Base-by-base conservation (phyloP, 306 rosid genomes). In the Quercus cerris region DNA sequence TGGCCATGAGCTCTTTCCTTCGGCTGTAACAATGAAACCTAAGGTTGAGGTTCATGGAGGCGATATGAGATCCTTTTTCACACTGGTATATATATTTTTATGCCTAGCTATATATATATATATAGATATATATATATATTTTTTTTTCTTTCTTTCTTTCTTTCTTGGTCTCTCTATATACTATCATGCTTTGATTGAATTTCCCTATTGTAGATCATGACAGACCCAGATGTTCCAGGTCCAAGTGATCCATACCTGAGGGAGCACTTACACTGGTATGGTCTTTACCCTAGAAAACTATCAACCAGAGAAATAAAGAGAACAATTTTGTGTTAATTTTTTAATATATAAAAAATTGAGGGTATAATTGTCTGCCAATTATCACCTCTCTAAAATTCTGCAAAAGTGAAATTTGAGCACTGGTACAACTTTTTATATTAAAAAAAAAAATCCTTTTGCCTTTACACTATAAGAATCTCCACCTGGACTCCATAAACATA, bases 171-270 rank as follows among this genome's bases (percentile, higher is more conserved):
- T 44, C 5, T 56, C 7, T 22, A 15, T 38, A 12, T 33, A 1
- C 7, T 1, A 52, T 67, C 55, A 6, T 56, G 6, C 41, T 49
- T 17, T 17, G 22, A 62, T 6, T 79, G 71, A 62, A 56, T 58
- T 61, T 55, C 19, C 68, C 17, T 41, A 30, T 44, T 58, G 38
- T 71, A 94, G 97, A 84, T 94, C 70, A 88, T 94, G 97, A 94
- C 90, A 67, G 97, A 94, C 74, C 97, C 99, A 51, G 97, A 94
- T 52, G 99, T 93, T 44, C 99, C 99, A 18, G 97, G 99, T 76
- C 99, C 99, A 5, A 93, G 99, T 90, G 97, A 94, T 80, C 99
- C 99, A 19, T 94, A 87, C 83, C 76, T 94, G 73, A 88, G 88
- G 81, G 97, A 94, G 84, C 98, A 92, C 76, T 82, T 94, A 31